Evolutionary conservation across 208 protist genomes (phyloP).

Genomic region (Angomonas desouzai): DNA sequence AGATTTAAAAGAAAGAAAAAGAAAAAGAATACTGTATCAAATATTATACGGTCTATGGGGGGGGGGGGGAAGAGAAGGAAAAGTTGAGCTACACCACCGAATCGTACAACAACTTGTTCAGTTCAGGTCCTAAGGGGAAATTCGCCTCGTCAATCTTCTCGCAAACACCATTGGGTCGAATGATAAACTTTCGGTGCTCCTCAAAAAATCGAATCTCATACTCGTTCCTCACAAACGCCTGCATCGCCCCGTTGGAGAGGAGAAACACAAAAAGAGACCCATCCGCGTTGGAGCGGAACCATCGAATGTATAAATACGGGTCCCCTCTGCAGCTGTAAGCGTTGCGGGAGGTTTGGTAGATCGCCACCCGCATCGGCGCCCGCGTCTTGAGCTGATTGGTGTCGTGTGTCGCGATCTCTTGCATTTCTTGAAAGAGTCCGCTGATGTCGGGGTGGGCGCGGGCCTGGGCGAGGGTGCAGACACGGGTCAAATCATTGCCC

Average conservation of each 20-base stretch:
- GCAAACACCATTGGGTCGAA: conserved; percentile 80
- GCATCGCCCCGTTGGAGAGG: conserved; percentile 81
- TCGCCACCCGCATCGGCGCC: conserved; percentile 71
- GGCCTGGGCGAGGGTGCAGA: conserved; percentile 48
- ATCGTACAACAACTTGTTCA: conserved; percentile 4
- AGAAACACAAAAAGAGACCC: conserved; percentile 65
- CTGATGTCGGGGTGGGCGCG: conserved; percentile 36
- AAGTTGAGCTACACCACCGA: neutral
- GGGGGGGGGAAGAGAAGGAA: neutral
- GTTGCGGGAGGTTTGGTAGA: conserved; percentile 72
- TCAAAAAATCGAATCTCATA: conserved; percentile 88
- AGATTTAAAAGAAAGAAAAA: conserved; percentile 13
- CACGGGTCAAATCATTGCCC: conserved; percentile 41
- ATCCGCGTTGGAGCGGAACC: conserved; percentile 80
- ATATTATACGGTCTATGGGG: too few species aligned
- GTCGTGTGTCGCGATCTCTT: conserved; percentile 70
- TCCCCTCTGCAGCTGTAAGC: conserved; percentile 56
- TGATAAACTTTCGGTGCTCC: conserved; percentile 70
- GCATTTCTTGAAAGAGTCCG: conserved; percentile 52
- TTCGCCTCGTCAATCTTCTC: conserved; percentile 70
- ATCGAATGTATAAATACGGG: conserved; percentile 82
- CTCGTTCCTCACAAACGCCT: conserved; percentile 77
- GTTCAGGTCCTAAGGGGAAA: conserved; percentile 2
- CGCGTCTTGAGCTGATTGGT: conserved; percentile 82
- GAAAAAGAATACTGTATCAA: conserved; percentile 6